These are phyloP conservation scores for Claviceps paspali DNA, from an alignment of 2,329 filamentous ascomycete species.

Conservation along the genomic window DNA sequence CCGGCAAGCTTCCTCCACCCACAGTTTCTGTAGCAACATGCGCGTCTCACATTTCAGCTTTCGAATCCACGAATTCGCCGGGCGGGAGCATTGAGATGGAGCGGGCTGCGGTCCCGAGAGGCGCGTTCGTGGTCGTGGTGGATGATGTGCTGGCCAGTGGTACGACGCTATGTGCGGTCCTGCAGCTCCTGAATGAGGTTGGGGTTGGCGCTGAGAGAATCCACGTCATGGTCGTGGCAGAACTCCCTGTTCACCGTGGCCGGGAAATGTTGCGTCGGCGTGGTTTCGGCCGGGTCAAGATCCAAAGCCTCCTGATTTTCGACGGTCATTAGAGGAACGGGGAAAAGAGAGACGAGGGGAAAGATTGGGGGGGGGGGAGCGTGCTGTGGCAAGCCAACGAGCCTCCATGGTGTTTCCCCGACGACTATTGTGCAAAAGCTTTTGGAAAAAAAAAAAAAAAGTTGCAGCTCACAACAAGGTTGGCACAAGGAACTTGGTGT, in stretches of 20 bases:
- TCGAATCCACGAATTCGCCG: constrained; percentile 9
- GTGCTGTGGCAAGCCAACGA: too few species aligned
- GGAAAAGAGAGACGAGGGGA: too few species aligned
- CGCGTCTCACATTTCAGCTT: constrained; percentile 38
- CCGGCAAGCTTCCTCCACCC: constrained; percentile 43
- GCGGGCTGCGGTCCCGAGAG: constrained; percentile 22
- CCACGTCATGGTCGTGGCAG: constrained; percentile 36
- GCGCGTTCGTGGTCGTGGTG: constrained; percentile 34
- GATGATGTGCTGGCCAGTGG: constrained; percentile 46
- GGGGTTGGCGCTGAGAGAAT: constrained; percentile 27
- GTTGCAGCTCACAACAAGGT: too few species aligned
- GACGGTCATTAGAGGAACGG: too few species aligned
- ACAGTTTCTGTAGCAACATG: constrained; percentile 31
- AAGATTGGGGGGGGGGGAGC: too few species aligned
- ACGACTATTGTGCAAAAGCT: too few species aligned
- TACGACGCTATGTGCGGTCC: constrained; percentile 35
- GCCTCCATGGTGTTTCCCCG: too few species aligned
- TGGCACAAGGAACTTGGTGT: too few species aligned
- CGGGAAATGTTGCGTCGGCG: constrained; percentile 26
- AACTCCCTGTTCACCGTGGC: constrained; percentile 40
- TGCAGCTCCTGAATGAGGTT: constrained; percentile 29
- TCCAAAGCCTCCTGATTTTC: constrained; percentile 38
- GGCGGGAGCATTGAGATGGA: constrained; percentile 34
- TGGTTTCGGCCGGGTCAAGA: constrained; percentile 32
- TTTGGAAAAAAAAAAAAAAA: too few species aligned